Evolutionary conservation across 768 basidiomycete species (phyloP).

Genomic region (Termitomyces sp.): DNA sequence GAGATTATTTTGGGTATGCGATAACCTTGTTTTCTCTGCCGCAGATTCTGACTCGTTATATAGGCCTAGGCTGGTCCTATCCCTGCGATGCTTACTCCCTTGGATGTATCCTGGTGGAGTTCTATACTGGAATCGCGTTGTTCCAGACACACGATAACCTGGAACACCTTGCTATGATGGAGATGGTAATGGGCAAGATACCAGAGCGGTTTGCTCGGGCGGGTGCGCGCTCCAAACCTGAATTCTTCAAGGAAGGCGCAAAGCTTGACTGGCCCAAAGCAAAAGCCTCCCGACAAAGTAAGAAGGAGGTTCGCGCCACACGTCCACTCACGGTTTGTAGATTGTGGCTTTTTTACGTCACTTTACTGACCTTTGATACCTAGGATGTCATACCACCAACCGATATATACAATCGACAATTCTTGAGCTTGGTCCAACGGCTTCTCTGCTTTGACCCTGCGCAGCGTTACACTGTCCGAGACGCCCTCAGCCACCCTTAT

Average conservation of each 20-base stretch:
- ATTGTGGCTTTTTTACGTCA: neutral
- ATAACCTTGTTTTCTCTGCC: neutral
- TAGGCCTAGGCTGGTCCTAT: constrained; percentile 96
- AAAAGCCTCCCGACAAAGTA: constrained; percentile 82
- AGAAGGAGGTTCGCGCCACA: constrained; percentile 89
- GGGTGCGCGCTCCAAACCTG: constrained; percentile 77
- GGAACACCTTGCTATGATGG: constrained; percentile 99
- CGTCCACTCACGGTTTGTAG: constrained; percentile 64
- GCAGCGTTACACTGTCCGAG: constrained; percentile 81
- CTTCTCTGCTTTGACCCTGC: constrained; percentile 88
- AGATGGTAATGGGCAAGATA: constrained; percentile 98
- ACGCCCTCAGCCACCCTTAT: constrained; percentile 86
- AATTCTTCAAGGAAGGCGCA: constrained; percentile 85
- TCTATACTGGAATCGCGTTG: constrained; percentile 95
- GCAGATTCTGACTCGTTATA: constrained; percentile 10
- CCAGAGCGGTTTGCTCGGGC: constrained; percentile 77
- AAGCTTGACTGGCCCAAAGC: constrained; percentile 92
- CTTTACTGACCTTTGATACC: constrained; percentile 8
- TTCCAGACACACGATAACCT: constrained; percentile 99
- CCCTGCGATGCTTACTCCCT: constrained; percentile 98
- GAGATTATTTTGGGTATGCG: constrained; percentile 93
- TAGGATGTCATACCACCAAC: constrained; percentile 83
- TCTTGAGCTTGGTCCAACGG: constrained; percentile 82
- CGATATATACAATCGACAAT: constrained; percentile 70
- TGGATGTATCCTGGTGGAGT: constrained; percentile 98